phyloP scores from a whole-genome alignment of 164 flowering plant species.

The Cinnamomum micranthum region DNA sequence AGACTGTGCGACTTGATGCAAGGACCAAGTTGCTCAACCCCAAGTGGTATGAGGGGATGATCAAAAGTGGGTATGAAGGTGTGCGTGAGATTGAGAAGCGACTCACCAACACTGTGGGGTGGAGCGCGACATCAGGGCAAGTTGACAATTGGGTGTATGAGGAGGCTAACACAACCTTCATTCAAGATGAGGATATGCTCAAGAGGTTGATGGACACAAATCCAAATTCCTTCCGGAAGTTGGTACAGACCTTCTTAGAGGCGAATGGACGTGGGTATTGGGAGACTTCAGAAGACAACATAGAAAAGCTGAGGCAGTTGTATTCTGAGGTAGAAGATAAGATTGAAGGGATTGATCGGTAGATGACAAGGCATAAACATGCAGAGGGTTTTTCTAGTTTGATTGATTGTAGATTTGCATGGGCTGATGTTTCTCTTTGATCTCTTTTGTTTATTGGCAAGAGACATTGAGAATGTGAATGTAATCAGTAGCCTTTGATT shows the following conservation, averaged over 20 bases:
- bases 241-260: constrained; percentile 93
- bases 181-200: constrained; percentile 85
- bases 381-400: neutral
- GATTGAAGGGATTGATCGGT: constrained; percentile 91
- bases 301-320: constrained; percentile 78
- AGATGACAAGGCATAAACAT: neutral
- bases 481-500: too few relatives aligned
- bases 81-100: constrained; percentile 97
- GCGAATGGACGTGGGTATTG: constrained; percentile 99
- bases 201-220: constrained; percentile 87
- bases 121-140: constrained; percentile 99
- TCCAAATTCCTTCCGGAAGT: constrained; percentile 94
- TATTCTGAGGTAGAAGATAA: constrained; percentile 98
- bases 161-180: constrained; percentile 92
- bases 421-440: neutral
- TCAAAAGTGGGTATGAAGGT: constrained; percentile 91
- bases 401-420: neutral
- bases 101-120: constrained; percentile 94
- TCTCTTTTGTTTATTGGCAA: too few relatives aligned
- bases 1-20: constrained; percentile 95
- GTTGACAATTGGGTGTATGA: constrained; percentile 99
- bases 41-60: constrained; percentile 99
- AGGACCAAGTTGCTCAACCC: constrained; percentile 94
- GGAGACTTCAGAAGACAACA: constrained; percentile 85
- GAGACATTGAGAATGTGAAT: too few relatives aligned